A percentile compares a stretch with the other conserved stretches of the same genome.
Conservation (phyloP, 2,329 filamentous ascomycete species). For the Thielaviopsis punctulata region DNA sequence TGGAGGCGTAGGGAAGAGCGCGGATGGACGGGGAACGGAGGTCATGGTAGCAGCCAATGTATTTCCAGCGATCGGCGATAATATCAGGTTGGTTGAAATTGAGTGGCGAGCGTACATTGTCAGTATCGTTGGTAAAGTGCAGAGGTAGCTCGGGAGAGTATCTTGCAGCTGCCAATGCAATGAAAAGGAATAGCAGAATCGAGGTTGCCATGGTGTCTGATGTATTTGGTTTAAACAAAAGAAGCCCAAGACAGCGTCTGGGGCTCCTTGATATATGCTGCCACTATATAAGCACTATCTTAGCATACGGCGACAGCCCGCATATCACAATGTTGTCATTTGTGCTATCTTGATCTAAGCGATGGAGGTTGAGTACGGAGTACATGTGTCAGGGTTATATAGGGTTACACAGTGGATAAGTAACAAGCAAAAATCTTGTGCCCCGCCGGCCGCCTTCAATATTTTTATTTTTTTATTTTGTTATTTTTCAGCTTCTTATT, state of each 20-base stretch:
- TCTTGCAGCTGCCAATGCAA: neutral
- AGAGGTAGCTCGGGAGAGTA: too few relatives aligned
- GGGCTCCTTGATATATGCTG: neutral
- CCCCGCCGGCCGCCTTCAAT: neutral
- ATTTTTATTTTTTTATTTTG: too few relatives aligned
- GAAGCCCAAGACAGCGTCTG: too few relatives aligned
- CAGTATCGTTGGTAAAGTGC: neutral
- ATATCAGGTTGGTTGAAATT: slow-evolving; percentile 12
- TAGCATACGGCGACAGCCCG: too few relatives aligned
- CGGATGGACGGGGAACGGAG: slow-evolving; percentile 6
- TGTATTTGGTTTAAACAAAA: too few relatives aligned
- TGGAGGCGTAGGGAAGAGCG: slow-evolving; percentile 9
- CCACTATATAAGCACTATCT: too few relatives aligned
- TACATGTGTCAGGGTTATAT: neutral
- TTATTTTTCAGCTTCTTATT: too few relatives aligned
- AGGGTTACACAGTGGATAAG: neutral
- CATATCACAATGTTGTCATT: neutral
- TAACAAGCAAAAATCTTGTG: neutral
- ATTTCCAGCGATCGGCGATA: slow-evolving; percentile 13
- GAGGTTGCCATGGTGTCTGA: neutral
- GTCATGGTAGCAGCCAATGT: slow-evolving; percentile 16
- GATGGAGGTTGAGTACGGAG: neutral
- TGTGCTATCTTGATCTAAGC: neutral
- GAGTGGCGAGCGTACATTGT: neutral
- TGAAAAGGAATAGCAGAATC: neutral